Base-by-base conservation (phyloP, 805 yeast genomes). In the Kazachstania kunashirensis region DNA sequence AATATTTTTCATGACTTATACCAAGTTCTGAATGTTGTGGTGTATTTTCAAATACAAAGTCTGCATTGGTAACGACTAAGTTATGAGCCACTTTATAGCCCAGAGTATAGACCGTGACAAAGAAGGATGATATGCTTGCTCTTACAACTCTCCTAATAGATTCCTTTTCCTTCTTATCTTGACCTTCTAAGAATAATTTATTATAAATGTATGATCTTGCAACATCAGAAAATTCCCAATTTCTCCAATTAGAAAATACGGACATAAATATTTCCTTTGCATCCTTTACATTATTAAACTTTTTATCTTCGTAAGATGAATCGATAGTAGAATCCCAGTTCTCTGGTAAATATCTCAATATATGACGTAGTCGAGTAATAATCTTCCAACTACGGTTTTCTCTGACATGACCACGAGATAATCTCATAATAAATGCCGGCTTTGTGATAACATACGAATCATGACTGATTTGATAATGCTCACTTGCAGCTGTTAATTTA, bases 401-500 rank as follows among this genome's bases (percentile, higher is more conserved):
- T 44, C 98, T 66, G 2, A 85, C 75, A 59, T 88, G 96, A 17
- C 77, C 71, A 14, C 69, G 67, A 2, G 79, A 71, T 3, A 86
- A 71, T 36, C 95, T 67, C 33, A 84, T 71, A 21, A 85, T 75
- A 48, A 82, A 78, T 0, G 96, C 80, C 0, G 96, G 96, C 35
- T 85, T 79, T 1, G 96, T 88, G 36, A 89, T 70, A 14, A 86
- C 95, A 5, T 84, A 76, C 0, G 97, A 94, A 49, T 92, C 97
- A 43, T 83, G 83, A 34, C 77, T 76, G 29, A 86, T 71, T 21
- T 70, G 68, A 47, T 58, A 70, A 17, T 52, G 49, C 21, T 64
- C 69, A 33, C 78, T 71, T 4, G 78, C 77, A 7, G 55, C 45
- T 1, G 74, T 64, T 16, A 71, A 44, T 30, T 62, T 59, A 29